A percentile compares a stretch with the other conserved stretches of the same genome.
These are phyloP conservation scores for Fagus crenata DNA, from an alignment of 306 rosid species.

Conservation along the genomic window DNA sequence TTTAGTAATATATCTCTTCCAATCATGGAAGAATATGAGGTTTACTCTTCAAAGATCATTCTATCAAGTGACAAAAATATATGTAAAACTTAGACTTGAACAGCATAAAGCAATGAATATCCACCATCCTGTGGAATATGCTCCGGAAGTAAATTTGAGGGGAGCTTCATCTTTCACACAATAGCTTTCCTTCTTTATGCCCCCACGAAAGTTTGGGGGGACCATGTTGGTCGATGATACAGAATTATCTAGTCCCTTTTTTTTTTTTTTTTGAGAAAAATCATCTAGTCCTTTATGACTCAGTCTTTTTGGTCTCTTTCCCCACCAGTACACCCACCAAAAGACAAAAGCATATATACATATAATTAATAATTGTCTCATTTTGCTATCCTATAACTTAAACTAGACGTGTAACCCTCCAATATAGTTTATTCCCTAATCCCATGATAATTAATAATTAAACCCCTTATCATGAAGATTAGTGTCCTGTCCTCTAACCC, in stretches of 20 bases:
- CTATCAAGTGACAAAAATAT: too few species aligned
- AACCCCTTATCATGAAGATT: conserved; percentile 8
- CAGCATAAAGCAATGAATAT: neutral
- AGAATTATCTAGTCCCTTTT: neutral
- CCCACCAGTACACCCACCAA: conserved; percentile 29
- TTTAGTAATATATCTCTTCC: too few species aligned
- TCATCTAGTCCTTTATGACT: conserved; percentile 2
- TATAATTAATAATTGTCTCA: neutral
- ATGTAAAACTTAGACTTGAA: too few species aligned
- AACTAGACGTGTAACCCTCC: conserved; percentile 25
- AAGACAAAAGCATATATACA: neutral
- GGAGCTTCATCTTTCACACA: neutral
- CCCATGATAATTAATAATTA: conserved; percentile 20
- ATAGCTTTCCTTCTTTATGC: neutral
- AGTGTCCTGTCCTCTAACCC: conserved; percentile 16
- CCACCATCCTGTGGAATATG: neutral
- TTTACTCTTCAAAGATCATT: too few species aligned
- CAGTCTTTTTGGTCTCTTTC: conserved; percentile 11
- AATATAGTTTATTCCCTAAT: conserved; percentile 6
- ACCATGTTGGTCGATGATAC: neutral
- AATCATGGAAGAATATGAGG: too few species aligned
- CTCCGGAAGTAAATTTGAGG: neutral
- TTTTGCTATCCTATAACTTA: neutral
- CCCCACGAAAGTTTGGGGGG: too few species aligned
- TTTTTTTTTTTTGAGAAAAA: too few species aligned